Conservation (phyloP, 768 basidiomycete species). For the Royoungia palumana region DNA sequence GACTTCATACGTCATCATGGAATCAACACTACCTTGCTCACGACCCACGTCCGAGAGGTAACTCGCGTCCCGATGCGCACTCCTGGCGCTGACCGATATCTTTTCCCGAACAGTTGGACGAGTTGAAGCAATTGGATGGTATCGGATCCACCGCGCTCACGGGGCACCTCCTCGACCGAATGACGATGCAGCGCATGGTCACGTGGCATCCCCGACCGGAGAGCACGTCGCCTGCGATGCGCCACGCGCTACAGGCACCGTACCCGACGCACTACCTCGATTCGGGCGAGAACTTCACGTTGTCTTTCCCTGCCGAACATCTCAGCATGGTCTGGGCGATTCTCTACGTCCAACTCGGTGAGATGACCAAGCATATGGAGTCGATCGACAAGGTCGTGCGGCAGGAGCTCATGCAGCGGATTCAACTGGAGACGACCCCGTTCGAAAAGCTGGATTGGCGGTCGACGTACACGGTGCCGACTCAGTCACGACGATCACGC, state of each 20-base stretch:
- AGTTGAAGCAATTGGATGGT: slow-evolving; percentile 40
- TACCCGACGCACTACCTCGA: slow-evolving; percentile 28
- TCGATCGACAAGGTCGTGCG: slow-evolving; percentile 34
- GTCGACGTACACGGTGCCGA: background rate
- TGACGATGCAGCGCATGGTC: slow-evolving; percentile 29
- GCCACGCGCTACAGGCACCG: slow-evolving; percentile 38
- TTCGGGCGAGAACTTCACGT: slow-evolving; percentile 32
- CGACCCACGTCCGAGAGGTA: slow-evolving; percentile 42
- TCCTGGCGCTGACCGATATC: background rate
- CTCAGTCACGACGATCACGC: background rate
- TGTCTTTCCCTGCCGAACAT: slow-evolving; percentile 35
- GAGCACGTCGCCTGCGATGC: slow-evolving; percentile 27
- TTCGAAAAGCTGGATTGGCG: slow-evolving; percentile 19
- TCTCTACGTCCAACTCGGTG: slow-evolving; percentile 33
- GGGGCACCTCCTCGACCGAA: slow-evolving; percentile 38
- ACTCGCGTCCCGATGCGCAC: slow-evolving; percentile 1
- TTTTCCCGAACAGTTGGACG: slow-evolving; percentile 33
- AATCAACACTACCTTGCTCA: slow-evolving; percentile 40
- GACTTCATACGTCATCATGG: slow-evolving; percentile 41
- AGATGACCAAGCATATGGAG: slow-evolving; percentile 39
- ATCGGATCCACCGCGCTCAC: slow-evolving; percentile 43
- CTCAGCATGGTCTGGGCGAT: slow-evolving; percentile 33
- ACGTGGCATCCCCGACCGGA: slow-evolving; percentile 28
- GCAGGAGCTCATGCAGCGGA: slow-evolving; percentile 34
- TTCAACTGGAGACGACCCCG: slow-evolving; percentile 24